Evolutionary conservation across 2,329 filamentous ascomycete genomes (phyloP).

Genomic region (Plectosphaerella cucumerina): DNA sequence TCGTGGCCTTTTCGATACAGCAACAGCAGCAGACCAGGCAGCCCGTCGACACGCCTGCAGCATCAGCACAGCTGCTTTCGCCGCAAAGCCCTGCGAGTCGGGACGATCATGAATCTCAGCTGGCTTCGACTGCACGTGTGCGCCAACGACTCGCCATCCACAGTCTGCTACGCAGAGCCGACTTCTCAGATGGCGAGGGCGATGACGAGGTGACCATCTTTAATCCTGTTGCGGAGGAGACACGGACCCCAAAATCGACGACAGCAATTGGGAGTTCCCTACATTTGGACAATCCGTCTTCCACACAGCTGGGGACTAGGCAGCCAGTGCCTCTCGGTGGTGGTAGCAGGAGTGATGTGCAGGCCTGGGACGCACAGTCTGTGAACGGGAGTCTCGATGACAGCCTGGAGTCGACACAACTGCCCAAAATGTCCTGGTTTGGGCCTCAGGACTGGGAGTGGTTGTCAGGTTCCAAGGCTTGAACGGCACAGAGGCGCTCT

Average conservation of each 20-base stretch:
- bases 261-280: background rate
- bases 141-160: slow-evolving; percentile 21
- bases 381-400: background rate
- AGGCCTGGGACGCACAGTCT: background rate
- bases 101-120: slow-evolving; percentile 6
- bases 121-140: slow-evolving; percentile 15
- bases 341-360: background rate
- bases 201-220: slow-evolving; percentile 12
- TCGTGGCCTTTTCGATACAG: slow-evolving; percentile 13
- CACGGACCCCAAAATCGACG: background rate
- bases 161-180: slow-evolving; percentile 20
- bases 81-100: slow-evolving; percentile 1
- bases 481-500: background rate
- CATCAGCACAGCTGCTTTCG: background rate
- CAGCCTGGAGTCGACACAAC: background rate
- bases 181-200: slow-evolving; percentile 19
- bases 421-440: slow-evolving; percentile 1
- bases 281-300: background rate
- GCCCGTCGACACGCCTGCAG: background rate
- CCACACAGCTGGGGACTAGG: background rate
- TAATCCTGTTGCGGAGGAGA: background rate
- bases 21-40: background rate
- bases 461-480: slow-evolving; percentile 3
- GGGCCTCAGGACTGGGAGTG: slow-evolving; percentile 6
- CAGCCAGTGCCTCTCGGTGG: background rate